phyloP scores from a whole-genome alignment of 2,329 filamentous ascomycete species.

The Paraphoma chrysanthemicola region DNA sequence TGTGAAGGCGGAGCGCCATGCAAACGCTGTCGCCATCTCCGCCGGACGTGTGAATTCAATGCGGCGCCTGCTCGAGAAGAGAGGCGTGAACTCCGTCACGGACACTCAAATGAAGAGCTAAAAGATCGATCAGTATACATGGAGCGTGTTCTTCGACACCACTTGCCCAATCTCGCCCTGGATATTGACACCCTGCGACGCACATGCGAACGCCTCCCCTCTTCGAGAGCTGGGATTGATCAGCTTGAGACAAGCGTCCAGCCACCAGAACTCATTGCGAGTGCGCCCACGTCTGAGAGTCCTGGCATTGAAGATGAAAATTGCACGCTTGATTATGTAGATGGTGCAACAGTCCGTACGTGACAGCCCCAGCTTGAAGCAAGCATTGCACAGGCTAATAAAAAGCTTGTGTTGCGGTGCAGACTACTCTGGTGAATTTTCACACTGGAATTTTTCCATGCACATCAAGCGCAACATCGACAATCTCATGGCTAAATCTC shows the following conservation, averaged over 20 bases:
- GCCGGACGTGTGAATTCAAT: conserved; percentile 52
- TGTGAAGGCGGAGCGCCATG: conserved; percentile 64
- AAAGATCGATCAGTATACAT: conserved; percentile 12
- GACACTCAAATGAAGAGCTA: conserved; percentile 6
- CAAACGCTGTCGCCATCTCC: conserved; percentile 59
- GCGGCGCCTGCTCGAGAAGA: conserved; percentile 3
- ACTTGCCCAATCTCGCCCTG: conserved; percentile 9
- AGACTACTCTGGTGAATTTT: conserved; percentile 25
- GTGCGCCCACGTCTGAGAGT: conserved; percentile 6
- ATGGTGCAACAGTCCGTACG: conserved; percentile 14
- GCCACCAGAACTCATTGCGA: neutral
- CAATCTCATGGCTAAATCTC: conserved; percentile 13
- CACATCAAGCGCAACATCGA: conserved; percentile 18
- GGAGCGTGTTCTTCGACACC: conserved; percentile 9
- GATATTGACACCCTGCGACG: conserved; percentile 9
- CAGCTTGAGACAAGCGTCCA: neutral
- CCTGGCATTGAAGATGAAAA: conserved; percentile 12
- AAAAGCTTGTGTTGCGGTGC: neutral
- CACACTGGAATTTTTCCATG: conserved; percentile 23
- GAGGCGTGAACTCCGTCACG: conserved; percentile 1
- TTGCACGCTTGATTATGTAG: conserved; percentile 13
- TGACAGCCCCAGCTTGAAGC: neutral
- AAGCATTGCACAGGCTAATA: neutral
- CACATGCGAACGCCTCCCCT: conserved; percentile 8
- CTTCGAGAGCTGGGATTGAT: conserved; percentile 1